These are phyloP conservation scores for Strobilomyces dryophilus DNA, from an alignment of 768 basidiomycete species.

Conservation along the genomic window DNA sequence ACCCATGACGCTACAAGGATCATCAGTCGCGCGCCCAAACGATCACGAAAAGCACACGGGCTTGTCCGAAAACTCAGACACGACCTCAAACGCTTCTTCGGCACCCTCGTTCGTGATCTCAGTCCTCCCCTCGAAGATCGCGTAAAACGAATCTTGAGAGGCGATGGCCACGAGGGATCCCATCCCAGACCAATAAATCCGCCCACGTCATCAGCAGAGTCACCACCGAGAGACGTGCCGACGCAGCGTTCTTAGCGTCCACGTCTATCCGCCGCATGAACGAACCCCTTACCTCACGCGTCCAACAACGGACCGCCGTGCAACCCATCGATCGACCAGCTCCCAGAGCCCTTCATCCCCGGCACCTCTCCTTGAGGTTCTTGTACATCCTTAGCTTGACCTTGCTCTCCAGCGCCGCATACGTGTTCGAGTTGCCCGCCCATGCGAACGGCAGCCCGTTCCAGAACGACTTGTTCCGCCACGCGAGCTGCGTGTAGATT, in stretches of 20 bases:
- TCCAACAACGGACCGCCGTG: slow-evolving; percentile 85
- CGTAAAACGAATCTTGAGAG: slow-evolving; percentile 87
- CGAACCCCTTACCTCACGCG: slow-evolving; percentile 84
- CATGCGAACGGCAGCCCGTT: slow-evolving; percentile 91
- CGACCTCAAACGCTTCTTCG: slow-evolving; percentile 92
- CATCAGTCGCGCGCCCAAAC: not conserved
- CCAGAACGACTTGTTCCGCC: slow-evolving; percentile 98
- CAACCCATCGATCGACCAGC: slow-evolving; percentile 80
- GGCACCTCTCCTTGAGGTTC: slow-evolving; percentile 83
- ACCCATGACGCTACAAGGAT: slow-evolving; percentile 77
- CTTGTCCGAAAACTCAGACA: slow-evolving; percentile 85
- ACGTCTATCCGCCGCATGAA: slow-evolving; percentile 95
- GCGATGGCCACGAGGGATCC: slow-evolving; percentile 88
- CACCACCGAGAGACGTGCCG: not conserved
- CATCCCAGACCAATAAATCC: slow-evolving; percentile 89
- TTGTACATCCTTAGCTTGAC: slow-evolving; percentile 83
- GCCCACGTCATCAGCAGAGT: slow-evolving; percentile 6
- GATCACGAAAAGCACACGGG: slow-evolving; percentile 33
- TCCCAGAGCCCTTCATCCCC: slow-evolving; percentile 75
- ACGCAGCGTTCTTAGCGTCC: slow-evolving; percentile 86
- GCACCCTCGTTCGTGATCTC: slow-evolving; percentile 88
- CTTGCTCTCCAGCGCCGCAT: slow-evolving; percentile 88
- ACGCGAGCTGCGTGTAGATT: slow-evolving; percentile 95
- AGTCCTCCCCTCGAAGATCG: slow-evolving; percentile 58
- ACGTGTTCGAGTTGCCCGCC: slow-evolving; percentile 95